Evolutionary conservation across 2,329 filamentous ascomycete species (phyloP), one percentile per base, ranked within the genome.

Genomic region (Arthroderma sp.): DNA sequence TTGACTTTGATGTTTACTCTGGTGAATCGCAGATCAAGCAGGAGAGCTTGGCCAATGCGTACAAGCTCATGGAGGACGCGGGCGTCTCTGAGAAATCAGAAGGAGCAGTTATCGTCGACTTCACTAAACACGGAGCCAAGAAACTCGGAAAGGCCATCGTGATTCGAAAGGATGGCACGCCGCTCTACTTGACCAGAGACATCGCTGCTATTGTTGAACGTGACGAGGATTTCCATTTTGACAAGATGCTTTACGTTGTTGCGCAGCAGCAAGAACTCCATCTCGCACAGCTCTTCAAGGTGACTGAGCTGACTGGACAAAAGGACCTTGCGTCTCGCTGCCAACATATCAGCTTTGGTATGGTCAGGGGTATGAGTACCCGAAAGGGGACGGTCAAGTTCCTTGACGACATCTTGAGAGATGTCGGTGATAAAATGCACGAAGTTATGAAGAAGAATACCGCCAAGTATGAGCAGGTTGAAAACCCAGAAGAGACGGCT

Each of bases 381-480:
- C 70, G 77, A 51, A 79, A 78, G 60, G 77, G 77, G 49, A 86
- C 81, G 0, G 83, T 86, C 55, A 83, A 83, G 64, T 86, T 85
- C 68, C 61, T 78, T 50, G 72, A 81, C 55, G 80, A 84, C 54
- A 86, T 87, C 54, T 71, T 88, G 46, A 72, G 75, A 36, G 83
- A 88, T 54, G 86, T 93, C 5, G 81, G 78, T 56, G 89, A 95
- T 45, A 86, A 88, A 67, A 98, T 98, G 91, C 89, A 96, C 71
- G 86, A 94, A 50, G 86, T 93, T 42, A 98, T 98, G 91, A 78
- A 71, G 65, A 83, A 82, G 69, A 96, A 96, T 64, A 74, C 83
- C 56, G 73, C 75, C 59, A 98, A 98, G 72, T 98, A 96, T 66
- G 69, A 78, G 46, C 87, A 95, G 65, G 82, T 98, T 15, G 83